Evolutionary conservation across 371 early-diverging fungal species (phyloP).

Genomic region (Capillidium heterosporum): DNA sequence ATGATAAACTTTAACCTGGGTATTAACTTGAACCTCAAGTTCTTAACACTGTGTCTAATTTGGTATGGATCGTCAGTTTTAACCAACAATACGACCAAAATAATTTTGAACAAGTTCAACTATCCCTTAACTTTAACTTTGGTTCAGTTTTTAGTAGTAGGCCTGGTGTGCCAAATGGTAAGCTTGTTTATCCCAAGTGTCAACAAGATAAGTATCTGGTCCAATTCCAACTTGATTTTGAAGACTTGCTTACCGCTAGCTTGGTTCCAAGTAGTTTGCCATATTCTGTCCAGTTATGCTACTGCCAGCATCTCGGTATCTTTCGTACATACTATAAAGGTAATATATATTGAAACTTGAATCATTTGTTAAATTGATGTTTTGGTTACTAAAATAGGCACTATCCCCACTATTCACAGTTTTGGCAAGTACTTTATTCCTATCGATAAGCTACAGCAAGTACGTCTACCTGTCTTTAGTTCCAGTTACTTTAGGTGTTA

Average conservation of each 20-base stretch:
- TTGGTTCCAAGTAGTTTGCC: neutral
- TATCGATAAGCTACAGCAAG: neutral
- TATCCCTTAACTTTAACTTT: neutral
- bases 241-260: neutral
- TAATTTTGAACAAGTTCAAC: neutral
- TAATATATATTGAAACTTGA: neutral
- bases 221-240: neutral
- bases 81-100: neutral
- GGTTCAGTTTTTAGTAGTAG: neutral
- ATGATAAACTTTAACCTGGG: too few relatives aligned
- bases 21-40: neutral
- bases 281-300: neutral
- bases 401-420: neutral
- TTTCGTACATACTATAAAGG: slow-evolving; percentile 1
- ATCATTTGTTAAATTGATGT: neutral
- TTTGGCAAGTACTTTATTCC: neutral
- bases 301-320: neutral
- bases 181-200: neutral
- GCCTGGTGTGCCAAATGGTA: neutral
- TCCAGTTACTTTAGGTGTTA: neutral
- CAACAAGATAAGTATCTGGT: neutral
- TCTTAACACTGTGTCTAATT: neutral
- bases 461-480: neutral
- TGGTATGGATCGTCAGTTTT: neutral
- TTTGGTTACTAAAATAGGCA: neutral